phyloP scores from a whole-genome alignment of 2,329 filamentous ascomycete genomes.

The Rutstroemia sp. region DNA sequence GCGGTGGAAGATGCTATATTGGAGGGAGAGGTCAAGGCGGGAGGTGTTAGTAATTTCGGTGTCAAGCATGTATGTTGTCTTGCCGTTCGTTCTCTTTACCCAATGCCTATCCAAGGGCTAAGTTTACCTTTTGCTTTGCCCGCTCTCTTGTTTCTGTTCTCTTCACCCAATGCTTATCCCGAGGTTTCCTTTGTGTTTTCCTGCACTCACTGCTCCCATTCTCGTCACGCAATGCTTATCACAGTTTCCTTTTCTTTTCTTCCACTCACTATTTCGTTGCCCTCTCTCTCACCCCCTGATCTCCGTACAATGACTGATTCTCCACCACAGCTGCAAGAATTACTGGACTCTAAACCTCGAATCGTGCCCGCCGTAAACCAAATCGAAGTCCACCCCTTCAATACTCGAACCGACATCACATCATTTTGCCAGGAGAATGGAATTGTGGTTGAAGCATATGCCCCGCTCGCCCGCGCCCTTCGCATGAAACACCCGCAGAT shows the following conservation, averaged over 20 bases:
- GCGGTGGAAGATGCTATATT: slow-evolving; percentile 70
- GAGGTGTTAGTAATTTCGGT: slow-evolving; percentile 74
- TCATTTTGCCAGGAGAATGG: slow-evolving; percentile 56
- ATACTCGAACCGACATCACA: slow-evolving; percentile 61
- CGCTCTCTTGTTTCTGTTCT: no score
- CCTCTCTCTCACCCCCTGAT: no score
- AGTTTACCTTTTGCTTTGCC: background rate
- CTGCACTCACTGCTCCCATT: background rate
- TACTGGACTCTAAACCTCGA: slow-evolving; percentile 34
- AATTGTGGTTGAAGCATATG: slow-evolving; percentile 73
- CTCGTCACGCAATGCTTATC: background rate
- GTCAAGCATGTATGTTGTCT: slow-evolving; percentile 55
- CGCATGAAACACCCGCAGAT: slow-evolving; percentile 63
- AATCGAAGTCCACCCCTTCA: slow-evolving; percentile 78
- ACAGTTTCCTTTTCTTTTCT: no score
- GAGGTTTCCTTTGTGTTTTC: no score
- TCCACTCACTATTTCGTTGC: background rate
- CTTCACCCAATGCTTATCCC: no score
- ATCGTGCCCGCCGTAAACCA: slow-evolving; percentile 68
- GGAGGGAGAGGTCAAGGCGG: slow-evolving; percentile 62
- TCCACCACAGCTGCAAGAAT: slow-evolving; percentile 22
- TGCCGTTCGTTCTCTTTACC: background rate
- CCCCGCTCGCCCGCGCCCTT: slow-evolving; percentile 64
- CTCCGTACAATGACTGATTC: background rate
- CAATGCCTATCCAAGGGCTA: background rate